phyloP scores from a whole-genome alignment of 371 early-diverging fungal genomes.

The Mucor velutinosus region DNA sequence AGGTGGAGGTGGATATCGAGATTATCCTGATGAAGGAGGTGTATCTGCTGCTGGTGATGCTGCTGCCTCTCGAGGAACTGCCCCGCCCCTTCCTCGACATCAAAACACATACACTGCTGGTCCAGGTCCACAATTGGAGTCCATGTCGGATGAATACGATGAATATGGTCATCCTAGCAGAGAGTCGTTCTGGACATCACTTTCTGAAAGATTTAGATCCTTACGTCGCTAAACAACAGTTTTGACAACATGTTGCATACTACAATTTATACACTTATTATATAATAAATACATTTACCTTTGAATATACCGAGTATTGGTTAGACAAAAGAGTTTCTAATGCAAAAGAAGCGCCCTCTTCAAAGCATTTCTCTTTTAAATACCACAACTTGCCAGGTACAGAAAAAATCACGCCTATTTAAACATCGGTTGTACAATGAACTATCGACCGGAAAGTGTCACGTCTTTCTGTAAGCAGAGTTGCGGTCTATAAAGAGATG shows the following conservation, averaged over 20 bases:
- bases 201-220: constrained; percentile 24
- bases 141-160: constrained; percentile 17
- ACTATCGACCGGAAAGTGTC: constrained; percentile 15
- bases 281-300: too few species aligned
- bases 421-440: background rate
- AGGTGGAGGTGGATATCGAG: background rate
- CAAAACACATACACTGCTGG: background rate
- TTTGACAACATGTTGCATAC: background rate
- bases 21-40: background rate
- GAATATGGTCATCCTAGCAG: constrained; percentile 15
- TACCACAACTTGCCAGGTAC: background rate
- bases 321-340: too few species aligned
- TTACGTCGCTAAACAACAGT: background rate
- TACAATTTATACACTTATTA: background rate
- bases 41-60: background rate
- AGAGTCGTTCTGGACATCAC: constrained; percentile 7
- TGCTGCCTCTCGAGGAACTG: background rate
- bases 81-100: background rate
- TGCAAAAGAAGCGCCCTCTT: too few species aligned
- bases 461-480: constrained; percentile 28
- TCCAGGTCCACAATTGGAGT: background rate
- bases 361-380: too few species aligned
- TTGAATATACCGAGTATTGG: too few species aligned
- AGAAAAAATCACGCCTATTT: background rate
- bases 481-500: constrained; percentile 52